These are phyloP conservation scores for Moesziomyces globuligerus DNA, from an alignment of 1,284 basidiomycete species.

Conservation along the genomic window DNA sequence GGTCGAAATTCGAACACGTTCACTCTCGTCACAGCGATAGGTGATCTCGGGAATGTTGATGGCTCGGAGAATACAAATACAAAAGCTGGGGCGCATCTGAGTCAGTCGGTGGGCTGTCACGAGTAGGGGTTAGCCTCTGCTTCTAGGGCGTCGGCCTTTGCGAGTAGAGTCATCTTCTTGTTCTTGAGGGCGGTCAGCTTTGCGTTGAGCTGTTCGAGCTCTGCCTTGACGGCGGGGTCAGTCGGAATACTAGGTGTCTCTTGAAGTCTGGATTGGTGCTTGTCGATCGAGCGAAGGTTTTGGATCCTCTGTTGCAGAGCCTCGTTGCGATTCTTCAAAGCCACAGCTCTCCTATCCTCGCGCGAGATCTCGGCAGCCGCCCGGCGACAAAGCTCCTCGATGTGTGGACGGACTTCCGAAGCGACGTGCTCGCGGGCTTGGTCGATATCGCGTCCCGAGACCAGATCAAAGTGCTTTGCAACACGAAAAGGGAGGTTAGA, in stretches of 20 bases:
- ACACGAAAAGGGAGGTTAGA: not conserved
- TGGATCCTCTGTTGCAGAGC: conserved; percentile 26
- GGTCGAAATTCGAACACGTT: no score
- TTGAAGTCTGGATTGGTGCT: conserved; percentile 35
- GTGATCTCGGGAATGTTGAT: no score
- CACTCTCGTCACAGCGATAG: no score
- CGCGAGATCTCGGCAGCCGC: conserved; percentile 32
- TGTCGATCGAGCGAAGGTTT: conserved; percentile 32
- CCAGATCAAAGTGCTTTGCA: conserved; percentile 40
- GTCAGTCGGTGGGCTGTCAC: no score
- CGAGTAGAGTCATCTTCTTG: conserved; percentile 16
- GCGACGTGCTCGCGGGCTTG: conserved; percentile 36
- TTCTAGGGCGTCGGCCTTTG: conserved; percentile 28
- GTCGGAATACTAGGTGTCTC: not conserved
- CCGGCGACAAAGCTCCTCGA: conserved; percentile 38
- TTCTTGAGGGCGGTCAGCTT: conserved; percentile 4
- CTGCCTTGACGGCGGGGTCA: not conserved
- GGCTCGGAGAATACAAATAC: not conserved
- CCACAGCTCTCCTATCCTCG: conserved; percentile 31
- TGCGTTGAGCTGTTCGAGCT: conserved; percentile 9
- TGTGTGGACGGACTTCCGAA: conserved; percentile 39
- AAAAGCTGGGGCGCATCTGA: not conserved
- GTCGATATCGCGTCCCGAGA: conserved; percentile 39
- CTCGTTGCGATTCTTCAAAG: conserved; percentile 37
- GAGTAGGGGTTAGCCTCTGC: conserved; percentile 2